A percentile compares a stretch with the other conserved stretches of the same genome.
Conservation (phyloP, 2,329 filamentous ascomycete species). For the Fusarium illudens region DNA sequence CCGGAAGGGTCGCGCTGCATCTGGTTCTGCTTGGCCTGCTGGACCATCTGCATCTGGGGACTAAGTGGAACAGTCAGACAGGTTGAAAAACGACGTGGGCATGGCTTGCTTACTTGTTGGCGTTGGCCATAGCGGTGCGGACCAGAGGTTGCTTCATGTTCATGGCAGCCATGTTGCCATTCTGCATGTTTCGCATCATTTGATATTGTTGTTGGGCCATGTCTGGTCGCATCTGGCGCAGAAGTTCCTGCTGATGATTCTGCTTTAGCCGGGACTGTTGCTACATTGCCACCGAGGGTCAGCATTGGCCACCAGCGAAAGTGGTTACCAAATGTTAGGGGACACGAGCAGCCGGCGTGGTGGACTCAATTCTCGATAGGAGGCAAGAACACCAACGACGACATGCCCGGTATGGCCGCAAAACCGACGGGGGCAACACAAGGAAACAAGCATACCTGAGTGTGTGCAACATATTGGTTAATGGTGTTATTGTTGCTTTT, state of each 20-base stretch:
- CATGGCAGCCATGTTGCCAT: conserved; percentile 64
- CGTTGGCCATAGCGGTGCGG: conserved; percentile 81
- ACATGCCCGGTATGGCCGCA: conserved; percentile 21
- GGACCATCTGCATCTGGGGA: conserved; percentile 76
- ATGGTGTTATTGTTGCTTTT: conserved; percentile 71
- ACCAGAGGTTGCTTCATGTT: conserved; percentile 69
- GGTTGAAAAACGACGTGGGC: neutral
- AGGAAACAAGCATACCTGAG: conserved; percentile 63
- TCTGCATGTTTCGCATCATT: conserved; percentile 74
- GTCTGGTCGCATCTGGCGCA: conserved; percentile 75
- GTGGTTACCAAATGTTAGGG: conserved; percentile 36
- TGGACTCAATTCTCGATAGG: neutral
- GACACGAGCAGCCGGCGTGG: conserved; percentile 13
- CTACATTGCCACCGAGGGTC: conserved; percentile 48
- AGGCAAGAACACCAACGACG: conserved; percentile 3
- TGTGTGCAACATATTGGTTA: conserved; percentile 80
- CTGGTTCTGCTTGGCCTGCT: conserved; percentile 76
- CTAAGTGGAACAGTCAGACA: conserved; percentile 49
- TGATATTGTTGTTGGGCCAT: conserved; percentile 64
- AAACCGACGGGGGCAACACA: conserved; percentile 5
- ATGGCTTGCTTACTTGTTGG: conserved; percentile 67
- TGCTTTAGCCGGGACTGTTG: conserved; percentile 77
- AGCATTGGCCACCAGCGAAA: conserved; percentile 34
- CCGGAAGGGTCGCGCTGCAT: conserved; percentile 90
- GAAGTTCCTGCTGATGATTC: conserved; percentile 77